A percentile compares a stretch with the other conserved stretches of the same genome.
These are phyloP conservation scores for Hymenoscyphus fructigenus DNA, from an alignment of 2,329 filamentous ascomycete species.

Conservation along the genomic window DNA sequence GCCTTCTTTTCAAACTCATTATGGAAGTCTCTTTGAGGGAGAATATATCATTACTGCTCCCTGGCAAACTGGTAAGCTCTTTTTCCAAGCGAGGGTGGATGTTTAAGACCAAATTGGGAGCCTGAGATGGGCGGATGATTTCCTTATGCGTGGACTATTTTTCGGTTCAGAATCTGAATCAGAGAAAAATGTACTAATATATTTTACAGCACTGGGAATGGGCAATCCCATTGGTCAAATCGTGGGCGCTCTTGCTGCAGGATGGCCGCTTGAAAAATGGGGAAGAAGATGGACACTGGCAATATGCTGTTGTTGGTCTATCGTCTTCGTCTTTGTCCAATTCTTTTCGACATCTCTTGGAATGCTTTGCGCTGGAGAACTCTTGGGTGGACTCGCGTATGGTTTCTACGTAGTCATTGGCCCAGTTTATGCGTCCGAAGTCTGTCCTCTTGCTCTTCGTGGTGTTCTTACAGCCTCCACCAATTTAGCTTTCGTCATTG, in stretches of 20 bases:
- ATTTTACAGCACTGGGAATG: slow-evolving; percentile 22
- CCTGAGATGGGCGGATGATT: not conserved
- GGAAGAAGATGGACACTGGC: slow-evolving; percentile 25
- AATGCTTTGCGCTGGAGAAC: slow-evolving; percentile 46
- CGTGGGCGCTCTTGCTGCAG: slow-evolving; percentile 49
- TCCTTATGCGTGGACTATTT: not conserved
- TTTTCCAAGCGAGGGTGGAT: slow-evolving; percentile 3
- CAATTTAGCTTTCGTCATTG: slow-evolving; percentile 51
- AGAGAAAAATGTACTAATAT: not conserved
- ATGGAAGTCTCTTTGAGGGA: slow-evolving; percentile 24
- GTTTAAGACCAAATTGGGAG: not conserved
- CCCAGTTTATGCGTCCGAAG: slow-evolving; percentile 42
- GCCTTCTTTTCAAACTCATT: slow-evolving; percentile 28
- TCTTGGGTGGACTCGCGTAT: slow-evolving; percentile 40
- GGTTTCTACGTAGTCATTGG: slow-evolving; percentile 48
- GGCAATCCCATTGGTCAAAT: slow-evolving; percentile 30
- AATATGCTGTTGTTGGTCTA: slow-evolving; percentile 20
- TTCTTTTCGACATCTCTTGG: slow-evolving; percentile 48
- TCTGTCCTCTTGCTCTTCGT: slow-evolving; percentile 51
- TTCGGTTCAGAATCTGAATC: not conserved
- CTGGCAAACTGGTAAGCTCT: slow-evolving; percentile 27
- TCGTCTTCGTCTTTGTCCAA: slow-evolving; percentile 44
- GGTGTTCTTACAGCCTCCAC: slow-evolving; percentile 50
- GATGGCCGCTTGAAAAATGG: slow-evolving; percentile 26
- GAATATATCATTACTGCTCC: slow-evolving; percentile 27